These are phyloP conservation scores for Barnettozyma sp. DNA, from an alignment of 805 yeast species.

Conservation along the genomic window DNA sequence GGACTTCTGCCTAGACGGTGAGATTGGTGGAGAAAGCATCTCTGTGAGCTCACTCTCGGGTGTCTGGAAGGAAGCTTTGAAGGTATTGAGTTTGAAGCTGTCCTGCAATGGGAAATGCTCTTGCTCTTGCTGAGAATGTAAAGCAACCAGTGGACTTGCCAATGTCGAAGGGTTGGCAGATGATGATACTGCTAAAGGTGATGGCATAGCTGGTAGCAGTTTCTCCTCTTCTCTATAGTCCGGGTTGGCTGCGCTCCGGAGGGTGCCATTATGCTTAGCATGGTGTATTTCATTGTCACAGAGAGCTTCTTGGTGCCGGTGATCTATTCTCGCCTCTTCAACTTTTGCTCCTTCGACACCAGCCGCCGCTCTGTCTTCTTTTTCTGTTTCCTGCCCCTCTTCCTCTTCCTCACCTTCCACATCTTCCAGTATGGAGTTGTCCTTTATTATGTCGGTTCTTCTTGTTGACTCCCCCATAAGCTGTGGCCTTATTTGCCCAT, in stretches of 20 bases:
- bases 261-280: too few species aligned
- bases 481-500: neutral
- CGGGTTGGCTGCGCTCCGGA: too few species aligned
- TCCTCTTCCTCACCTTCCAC: too few species aligned
- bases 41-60: constrained; percentile 4
- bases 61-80: neutral
- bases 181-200: neutral
- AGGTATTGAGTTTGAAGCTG: too few species aligned
- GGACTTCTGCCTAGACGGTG: constrained; percentile 11
- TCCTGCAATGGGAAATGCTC: too few species aligned
- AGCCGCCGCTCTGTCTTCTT: too few species aligned
- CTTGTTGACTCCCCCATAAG: neutral
- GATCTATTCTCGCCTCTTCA: neutral
- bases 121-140: neutral
- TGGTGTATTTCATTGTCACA: neutral
- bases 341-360: too few species aligned
- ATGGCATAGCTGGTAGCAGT: constrained; percentile 3
- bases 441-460: neutral
- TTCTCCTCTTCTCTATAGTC: constrained; percentile 6
- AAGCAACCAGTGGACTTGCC: neutral
- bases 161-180: neutral
- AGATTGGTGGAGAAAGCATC: constrained; percentile 12
- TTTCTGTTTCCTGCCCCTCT: too few species aligned
- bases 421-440: neutral
- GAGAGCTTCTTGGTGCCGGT: neutral